Evolutionary conservation across 1,284 basidiomycete species (phyloP).

Genomic region (Coriolopsis trogii): DNA sequence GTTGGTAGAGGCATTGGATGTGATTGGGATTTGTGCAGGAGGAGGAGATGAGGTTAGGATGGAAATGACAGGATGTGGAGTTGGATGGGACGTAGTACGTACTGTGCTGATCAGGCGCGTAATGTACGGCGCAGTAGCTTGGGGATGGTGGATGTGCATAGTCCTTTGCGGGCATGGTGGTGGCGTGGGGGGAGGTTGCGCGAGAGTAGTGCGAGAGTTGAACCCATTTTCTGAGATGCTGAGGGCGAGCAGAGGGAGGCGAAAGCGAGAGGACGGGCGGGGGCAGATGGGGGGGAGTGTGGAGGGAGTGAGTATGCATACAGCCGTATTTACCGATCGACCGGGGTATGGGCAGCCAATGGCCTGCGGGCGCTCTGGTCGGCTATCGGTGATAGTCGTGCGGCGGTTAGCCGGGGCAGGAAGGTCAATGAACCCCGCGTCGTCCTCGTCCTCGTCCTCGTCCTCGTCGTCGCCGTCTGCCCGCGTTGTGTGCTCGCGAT

Average conservation of each 20-base stretch:
- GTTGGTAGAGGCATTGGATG: not conserved
- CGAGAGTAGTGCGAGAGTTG: not conserved
- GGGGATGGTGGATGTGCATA: not conserved
- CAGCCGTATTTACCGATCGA: slow-evolving; percentile 26
- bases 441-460: slow-evolving; percentile 1
- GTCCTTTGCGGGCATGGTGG: not conserved
- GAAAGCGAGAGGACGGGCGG: not conserved
- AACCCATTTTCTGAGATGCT: not conserved
- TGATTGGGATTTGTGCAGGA: not conserved
- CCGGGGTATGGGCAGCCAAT: slow-evolving; percentile 24
- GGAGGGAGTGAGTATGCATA: slow-evolving; percentile 1
- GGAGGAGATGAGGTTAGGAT: not conserved
- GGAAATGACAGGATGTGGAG: not conserved
- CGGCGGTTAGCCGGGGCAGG: slow-evolving; percentile 10
- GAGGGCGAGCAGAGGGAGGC: not conserved
- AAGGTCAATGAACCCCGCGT: slow-evolving; percentile 5
- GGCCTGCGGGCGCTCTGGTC: slow-evolving; percentile 4
- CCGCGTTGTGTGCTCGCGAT: not conserved
- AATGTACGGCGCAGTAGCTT: slow-evolving; percentile 10
- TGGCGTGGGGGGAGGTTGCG: not conserved
- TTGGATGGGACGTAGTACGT: not conserved
- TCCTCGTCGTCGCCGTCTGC: not conserved
- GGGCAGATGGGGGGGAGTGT: slow-evolving; percentile 4
- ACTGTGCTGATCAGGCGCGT: not conserved
- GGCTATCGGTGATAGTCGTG: slow-evolving; percentile 22